Conservation (phyloP, 257 asterid genomes). For the Primulina eburnea region DNA sequence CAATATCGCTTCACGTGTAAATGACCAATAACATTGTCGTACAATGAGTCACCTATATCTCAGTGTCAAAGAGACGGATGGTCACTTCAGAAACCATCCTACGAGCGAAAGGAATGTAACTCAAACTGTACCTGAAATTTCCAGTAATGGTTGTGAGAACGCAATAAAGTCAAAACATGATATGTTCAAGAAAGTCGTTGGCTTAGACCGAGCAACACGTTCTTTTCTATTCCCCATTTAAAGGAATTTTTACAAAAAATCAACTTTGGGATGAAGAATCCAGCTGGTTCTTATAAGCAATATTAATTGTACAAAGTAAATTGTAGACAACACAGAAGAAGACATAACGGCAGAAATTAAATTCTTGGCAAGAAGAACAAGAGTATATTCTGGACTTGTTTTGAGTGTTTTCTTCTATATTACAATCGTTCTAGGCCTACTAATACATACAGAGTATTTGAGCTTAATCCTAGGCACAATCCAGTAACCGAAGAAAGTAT, state of each 20-base stretch:
- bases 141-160: constrained; percentile 14
- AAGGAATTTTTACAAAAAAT: neutral
- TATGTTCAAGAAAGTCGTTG: too few species aligned
- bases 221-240: too few species aligned
- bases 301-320: neutral
- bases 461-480: too few species aligned
- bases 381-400: too few species aligned
- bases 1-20: constrained; percentile 14
- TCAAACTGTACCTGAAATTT: constrained; percentile 88
- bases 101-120: constrained; percentile 94
- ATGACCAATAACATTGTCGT: constrained; percentile 18
- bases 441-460: too few species aligned
- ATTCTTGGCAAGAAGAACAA: too few species aligned
- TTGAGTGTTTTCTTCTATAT: too few species aligned
- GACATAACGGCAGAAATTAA: too few species aligned
- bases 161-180: neutral
- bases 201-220: neutral
- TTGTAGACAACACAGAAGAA: too few species aligned
- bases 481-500: too few species aligned
- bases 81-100: constrained; percentile 75
- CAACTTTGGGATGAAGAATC: neutral
- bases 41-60: constrained; percentile 44
- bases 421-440: too few species aligned
- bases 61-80: constrained; percentile 90
- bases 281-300: neutral